Conservation (phyloP, 352 stramenopile genomes). For the Globisporangium mamillatum region DNA sequence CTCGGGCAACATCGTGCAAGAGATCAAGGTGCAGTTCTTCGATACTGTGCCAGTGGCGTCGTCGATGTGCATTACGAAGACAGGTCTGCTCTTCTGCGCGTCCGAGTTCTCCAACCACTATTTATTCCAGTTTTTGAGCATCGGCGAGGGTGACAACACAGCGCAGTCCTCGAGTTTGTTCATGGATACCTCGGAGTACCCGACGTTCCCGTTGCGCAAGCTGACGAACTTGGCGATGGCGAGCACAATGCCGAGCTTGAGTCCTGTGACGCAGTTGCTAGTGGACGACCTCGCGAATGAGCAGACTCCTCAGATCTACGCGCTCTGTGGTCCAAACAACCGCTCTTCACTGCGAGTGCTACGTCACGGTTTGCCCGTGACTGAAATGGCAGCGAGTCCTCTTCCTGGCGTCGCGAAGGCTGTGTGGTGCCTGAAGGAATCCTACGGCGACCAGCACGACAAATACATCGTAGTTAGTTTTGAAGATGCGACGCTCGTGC, state of each 20-base stretch:
- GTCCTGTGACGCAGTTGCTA: conserved; percentile 93
- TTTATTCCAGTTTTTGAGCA: conserved; percentile 97
- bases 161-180: conserved; percentile 65
- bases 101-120: conserved; percentile 98
- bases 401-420: conserved; percentile 94
- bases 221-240: conserved; percentile 88
- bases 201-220: conserved; percentile 76
- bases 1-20: conserved; percentile 71
- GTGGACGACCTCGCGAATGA: conserved; percentile 95
- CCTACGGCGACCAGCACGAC: conserved; percentile 62
- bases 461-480: conserved; percentile 99
- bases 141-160: conserved; percentile 90
- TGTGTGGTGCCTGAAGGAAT: conserved; percentile 95
- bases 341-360: conserved; percentile 94
- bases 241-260: conserved; percentile 84
- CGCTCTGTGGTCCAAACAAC: conserved; percentile 92
- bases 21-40: conserved; percentile 93
- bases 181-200: conserved; percentile 61
- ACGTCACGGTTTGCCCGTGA: conserved; percentile 94
- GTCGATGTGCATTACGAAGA: conserved; percentile 97
- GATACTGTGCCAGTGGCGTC: conserved; percentile 95
- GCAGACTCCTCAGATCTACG: conserved; percentile 96
- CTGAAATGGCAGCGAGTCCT: conserved; percentile 95
- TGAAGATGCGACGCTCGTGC: conserved; percentile 97
- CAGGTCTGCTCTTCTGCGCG: conserved; percentile 95